Evolutionary conservation across 1,139 yeast species (phyloP).

Genomic region (Diutina ranongensis): DNA sequence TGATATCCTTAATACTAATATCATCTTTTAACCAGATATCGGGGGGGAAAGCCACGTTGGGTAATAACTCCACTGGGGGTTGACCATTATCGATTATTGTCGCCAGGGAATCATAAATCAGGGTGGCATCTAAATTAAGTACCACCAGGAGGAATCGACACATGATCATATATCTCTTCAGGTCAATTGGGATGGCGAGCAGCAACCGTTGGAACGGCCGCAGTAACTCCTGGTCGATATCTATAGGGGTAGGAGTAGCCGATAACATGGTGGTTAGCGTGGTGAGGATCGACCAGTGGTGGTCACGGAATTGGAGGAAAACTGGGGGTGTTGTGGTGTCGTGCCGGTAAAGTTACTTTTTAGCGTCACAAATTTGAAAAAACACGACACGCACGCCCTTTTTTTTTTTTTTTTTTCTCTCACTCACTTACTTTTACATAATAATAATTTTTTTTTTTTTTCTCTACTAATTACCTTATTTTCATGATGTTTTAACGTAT

Average conservation of each 20-base stretch:
- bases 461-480: too few species aligned
- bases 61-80: slow-evolving; percentile 17
- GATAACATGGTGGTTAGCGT: not conserved
- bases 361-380: too few species aligned
- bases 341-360: too few species aligned
- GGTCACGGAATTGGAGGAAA: too few species aligned
- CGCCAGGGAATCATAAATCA: not conserved
- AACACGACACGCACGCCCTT: not conserved
- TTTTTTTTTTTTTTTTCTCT: too few species aligned
- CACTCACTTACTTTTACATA: too few species aligned
- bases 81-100: not conserved
- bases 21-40: slow-evolving; percentile 31
- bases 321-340: too few species aligned
- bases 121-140: not conserved
- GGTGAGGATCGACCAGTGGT: too few species aligned
- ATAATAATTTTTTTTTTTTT: too few species aligned
- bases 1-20: slow-evolving; percentile 21
- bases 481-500: too few species aligned
- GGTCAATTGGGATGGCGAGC: slow-evolving; percentile 6
- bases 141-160: slow-evolving; percentile 1
- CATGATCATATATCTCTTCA: slow-evolving; percentile 5
- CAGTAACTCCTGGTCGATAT: slow-evolving; percentile 2
- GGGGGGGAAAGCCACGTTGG: slow-evolving; percentile 24
- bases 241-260: too few species aligned
- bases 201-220: slow-evolving; percentile 4